Base-by-base conservation (phyloP, 176 grass and related monocot species). In the Oryza australiensis region DNA sequence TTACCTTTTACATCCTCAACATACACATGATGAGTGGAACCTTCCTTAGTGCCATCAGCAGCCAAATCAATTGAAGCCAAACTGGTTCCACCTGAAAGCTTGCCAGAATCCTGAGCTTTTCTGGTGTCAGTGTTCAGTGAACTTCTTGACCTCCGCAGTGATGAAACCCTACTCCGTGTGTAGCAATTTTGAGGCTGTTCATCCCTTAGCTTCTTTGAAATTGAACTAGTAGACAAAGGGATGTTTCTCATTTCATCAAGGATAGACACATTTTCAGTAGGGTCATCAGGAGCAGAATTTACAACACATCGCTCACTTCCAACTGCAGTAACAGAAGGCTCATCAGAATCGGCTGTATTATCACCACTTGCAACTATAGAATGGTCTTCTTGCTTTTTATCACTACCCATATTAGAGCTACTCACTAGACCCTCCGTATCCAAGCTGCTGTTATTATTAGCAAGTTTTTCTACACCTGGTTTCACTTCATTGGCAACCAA, bases 201-300 rank as follows among this genome's bases (percentile, higher is more conserved):
- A 66, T 93, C 85, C 74, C 80, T 85, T 79, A 42, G 67, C 59
- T 94, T 91, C 29, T 76, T 93, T 63, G 85, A 88, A 84, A 86
- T 72, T 86, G 79, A 92, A 65, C 27, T 70, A 66, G 85, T 66
- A 59, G 77, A 77, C 75, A 90, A 82, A 82, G 87, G 51, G 13
- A 70, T 74, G 64, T 90, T 79, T 66, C 87, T 86, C 83, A 89
- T 86, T 85, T 92, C 89, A 82, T 92, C 88, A 74, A 92, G 92
- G 68, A 92, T 90, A 3, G 90, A 87, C 72, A 79, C 74, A 69
- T 86, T 95, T 85, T 95, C 86, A 77, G 85, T 80, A 81, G 73
- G 91, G 23, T 87, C 84, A 16, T 91, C 85, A 70, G 67, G 76
- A 69, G 70, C 78, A 68, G 85, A 91, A 88, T 95, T 91, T 62